phyloP scores from a whole-genome alignment of 2,329 filamentous ascomycete genomes.

The Rhynchosporium agropyri region DNA sequence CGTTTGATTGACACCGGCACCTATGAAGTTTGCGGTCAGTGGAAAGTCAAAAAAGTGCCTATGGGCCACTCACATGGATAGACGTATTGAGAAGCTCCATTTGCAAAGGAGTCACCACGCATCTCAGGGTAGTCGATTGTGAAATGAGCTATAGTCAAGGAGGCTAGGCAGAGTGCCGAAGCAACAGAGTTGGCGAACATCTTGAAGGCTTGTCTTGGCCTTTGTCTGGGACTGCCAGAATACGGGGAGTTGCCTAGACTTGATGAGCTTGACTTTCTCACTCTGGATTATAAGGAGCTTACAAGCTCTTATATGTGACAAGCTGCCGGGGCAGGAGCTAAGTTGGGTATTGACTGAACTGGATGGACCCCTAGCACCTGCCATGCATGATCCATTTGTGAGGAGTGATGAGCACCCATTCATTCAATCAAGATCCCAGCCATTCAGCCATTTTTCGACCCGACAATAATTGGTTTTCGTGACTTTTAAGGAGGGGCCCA shows the following conservation, averaged over 20 bases:
- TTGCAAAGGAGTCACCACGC: slow-evolving; percentile 52
- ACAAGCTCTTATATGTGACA: slow-evolving; percentile 10
- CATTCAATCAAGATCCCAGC: background rate
- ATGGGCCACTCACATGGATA: slow-evolving; percentile 40
- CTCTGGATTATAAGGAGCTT: background rate
- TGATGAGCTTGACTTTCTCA: background rate
- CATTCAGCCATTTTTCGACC: no score
- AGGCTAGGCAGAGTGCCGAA: slow-evolving; percentile 40
- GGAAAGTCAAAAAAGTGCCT: background rate
- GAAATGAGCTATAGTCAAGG: slow-evolving; percentile 57
- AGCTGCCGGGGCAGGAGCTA: background rate
- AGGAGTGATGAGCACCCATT: background rate
- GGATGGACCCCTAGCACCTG: background rate
- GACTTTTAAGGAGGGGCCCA: background rate
- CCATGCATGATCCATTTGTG: background rate
- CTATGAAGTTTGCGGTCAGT: slow-evolving; percentile 46
- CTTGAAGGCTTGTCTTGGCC: slow-evolving; percentile 3
- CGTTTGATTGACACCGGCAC: slow-evolving; percentile 52
- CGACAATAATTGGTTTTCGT: background rate
- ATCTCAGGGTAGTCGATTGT: slow-evolving; percentile 53
- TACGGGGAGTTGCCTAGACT: background rate
- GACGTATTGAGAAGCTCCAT: slow-evolving; percentile 38
- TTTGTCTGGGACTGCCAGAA: background rate
- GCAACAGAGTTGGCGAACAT: slow-evolving; percentile 12
- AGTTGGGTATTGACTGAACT: background rate